Conservation (phyloP, 805 yeast species). For the Cephaloascus fragrans region DNA sequence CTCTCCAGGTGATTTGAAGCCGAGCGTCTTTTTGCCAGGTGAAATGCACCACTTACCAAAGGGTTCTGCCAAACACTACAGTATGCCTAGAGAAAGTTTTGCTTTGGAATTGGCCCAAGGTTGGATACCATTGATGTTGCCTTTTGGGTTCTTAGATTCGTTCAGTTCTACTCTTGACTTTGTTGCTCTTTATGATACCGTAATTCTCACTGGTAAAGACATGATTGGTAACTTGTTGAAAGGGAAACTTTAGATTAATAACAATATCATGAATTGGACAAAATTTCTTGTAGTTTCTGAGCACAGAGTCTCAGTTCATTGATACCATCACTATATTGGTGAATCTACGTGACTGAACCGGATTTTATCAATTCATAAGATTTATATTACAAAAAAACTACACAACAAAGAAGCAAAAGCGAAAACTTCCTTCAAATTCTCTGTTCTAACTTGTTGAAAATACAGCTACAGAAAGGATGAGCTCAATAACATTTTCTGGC, state of each 20-base stretch:
- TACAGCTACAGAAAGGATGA: no score
- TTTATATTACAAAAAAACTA: no score
- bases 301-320: no score
- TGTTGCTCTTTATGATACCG: slow-evolving; percentile 58
- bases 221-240: slow-evolving; percentile 59
- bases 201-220: slow-evolving; percentile 64
- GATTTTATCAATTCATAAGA: no score
- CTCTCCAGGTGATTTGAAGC: slow-evolving; percentile 46
- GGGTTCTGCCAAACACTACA: slow-evolving; percentile 75
- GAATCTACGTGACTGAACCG: no score
- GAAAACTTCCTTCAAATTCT: no score
- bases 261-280: no score
- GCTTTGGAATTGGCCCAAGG: slow-evolving; percentile 97
- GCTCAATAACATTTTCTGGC: no score
- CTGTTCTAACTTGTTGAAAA: no score
- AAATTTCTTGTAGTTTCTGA: no score
- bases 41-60: slow-evolving; percentile 70
- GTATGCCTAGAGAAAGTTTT: slow-evolving; percentile 73
- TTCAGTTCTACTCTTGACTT: slow-evolving; percentile 75
- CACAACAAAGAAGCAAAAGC: no score
- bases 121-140: slow-evolving; percentile 97
- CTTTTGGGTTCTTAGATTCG: slow-evolving; percentile 85
- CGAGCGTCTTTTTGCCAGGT: slow-evolving; percentile 79
- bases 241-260: slow-evolving; percentile 65
- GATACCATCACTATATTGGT: no score